Base-by-base conservation (phyloP, 225 moss, liverwort and hornwort species). In the Bryoerythrophyllum caledonicum region DNA sequence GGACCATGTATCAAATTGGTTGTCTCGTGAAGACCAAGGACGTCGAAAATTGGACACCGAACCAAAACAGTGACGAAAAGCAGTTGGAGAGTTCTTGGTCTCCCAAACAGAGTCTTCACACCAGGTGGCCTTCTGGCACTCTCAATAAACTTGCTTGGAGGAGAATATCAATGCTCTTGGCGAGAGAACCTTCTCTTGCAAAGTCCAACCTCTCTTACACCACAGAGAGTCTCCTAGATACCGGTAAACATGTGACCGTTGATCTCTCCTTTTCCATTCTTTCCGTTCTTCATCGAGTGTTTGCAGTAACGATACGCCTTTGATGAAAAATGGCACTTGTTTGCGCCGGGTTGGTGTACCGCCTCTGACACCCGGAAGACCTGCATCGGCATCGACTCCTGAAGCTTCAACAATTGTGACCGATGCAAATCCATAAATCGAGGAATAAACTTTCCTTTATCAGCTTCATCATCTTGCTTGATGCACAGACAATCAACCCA, bases 361-460 rank as follows among this genome's bases (percentile, higher is more conserved):
- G 0, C 16, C 21, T 67, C 19, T 60, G 3, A 75, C 28, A 56
- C 74, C 65, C 10, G 74, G 64, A 37, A 74, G 74, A 54, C 74
- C 74, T 49, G 64, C 53, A 5, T 53, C 12, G 21, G 53, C 74
- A 63, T 74, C 14, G 5, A 32, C 32, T 32, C 32, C 32, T 32
- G 32, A 32, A 32, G 32, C 32, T 32, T 3, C 32, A 32, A 32
- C 32, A 23, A 63, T 64, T 63, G 63, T 74, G 49, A 74, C 63
- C 10, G 13, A 53, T 19, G 74, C 74, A 76, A 48, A 55, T 13
- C n/a, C 62, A 37, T 20, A 63, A 34, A 63, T 63, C 17, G 34
- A 37, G 63, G 62, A 38, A 63, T n/a, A 20, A 37, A 63, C n/a
- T 27, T 14, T 26, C 27, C 14, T 63, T 38, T 63, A 4, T 63